These are phyloP conservation scores for Nicotiana attenuata DNA, from an alignment of 257 asterid species.

Conservation along the genomic window DNA sequence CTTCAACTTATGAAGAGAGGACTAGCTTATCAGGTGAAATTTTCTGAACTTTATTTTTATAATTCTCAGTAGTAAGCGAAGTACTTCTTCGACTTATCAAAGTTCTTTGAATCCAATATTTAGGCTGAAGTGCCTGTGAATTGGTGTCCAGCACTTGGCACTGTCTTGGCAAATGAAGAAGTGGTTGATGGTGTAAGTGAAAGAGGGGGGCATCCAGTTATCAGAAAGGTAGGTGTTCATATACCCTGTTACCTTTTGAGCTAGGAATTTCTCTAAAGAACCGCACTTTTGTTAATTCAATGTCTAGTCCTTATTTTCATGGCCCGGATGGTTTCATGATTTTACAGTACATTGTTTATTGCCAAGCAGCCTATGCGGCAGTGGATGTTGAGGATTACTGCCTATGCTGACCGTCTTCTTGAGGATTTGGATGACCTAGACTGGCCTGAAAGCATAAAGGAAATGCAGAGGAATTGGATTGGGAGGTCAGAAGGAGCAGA, in stretches of 20 bases:
- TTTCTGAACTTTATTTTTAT: neutral
- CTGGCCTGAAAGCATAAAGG: slow-evolving; percentile 99
- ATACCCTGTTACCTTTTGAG: slow-evolving; percentile 2
- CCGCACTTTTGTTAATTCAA: neutral
- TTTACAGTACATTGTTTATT: slow-evolving; percentile 96
- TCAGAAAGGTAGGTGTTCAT: slow-evolving; percentile 64
- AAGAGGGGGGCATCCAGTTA: slow-evolving; percentile 98
- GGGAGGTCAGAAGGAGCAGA: slow-evolving; percentile 98
- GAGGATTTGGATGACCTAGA: slow-evolving; percentile 92
- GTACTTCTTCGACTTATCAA: neutral
- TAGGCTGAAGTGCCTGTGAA: slow-evolving; percentile 99
- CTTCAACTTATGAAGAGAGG: slow-evolving; percentile 93
- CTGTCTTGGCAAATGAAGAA: slow-evolving; percentile 97
- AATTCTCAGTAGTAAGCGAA: neutral
- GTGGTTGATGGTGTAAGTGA: slow-evolving; percentile 97
- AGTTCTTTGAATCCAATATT: slow-evolving; percentile 10
- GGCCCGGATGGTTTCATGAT: slow-evolving; percentile 72
- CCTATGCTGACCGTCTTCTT: slow-evolving; percentile 96
- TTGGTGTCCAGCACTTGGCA: slow-evolving; percentile 99
- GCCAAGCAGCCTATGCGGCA: slow-evolving; percentile 99
- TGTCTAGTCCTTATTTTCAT: slow-evolving; percentile 31
- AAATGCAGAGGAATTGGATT: slow-evolving; percentile 99
- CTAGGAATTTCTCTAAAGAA: neutral
- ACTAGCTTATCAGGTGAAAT: slow-evolving; percentile 77
- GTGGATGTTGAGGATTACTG: slow-evolving; percentile 99